These are phyloP conservation scores for Euphrasia arctica DNA, from an alignment of 305 asterid genomes.

Conservation along the genomic window DNA sequence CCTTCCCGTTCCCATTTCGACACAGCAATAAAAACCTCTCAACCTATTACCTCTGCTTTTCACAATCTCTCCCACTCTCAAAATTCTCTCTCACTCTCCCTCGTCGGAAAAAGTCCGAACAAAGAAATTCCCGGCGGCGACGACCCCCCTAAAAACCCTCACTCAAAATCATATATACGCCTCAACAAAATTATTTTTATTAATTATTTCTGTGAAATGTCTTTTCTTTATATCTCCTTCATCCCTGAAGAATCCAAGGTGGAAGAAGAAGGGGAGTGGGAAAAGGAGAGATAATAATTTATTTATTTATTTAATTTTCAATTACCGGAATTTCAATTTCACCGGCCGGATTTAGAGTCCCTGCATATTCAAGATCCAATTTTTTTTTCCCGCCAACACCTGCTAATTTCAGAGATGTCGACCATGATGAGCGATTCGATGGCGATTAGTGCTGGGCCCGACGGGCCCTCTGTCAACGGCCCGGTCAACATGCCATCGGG, in stretches of 20 bases:
- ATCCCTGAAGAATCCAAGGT: slow-evolving; percentile 49
- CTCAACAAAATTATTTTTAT: too few relatives aligned
- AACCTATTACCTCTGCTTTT: slow-evolving; percentile 7
- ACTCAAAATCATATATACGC: neutral
- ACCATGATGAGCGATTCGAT: slow-evolving; percentile 53
- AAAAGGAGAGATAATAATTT: slow-evolving; percentile 46
- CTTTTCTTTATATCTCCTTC: slow-evolving; percentile 40
- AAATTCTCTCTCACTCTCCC: neutral
- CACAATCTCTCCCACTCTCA: neutral
- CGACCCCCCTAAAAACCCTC: neutral
- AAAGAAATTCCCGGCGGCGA: slow-evolving; percentile 11
- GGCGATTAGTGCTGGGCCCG: slow-evolving; percentile 40
- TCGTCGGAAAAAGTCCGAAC: slow-evolving; percentile 12
- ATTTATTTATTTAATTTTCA: neutral
- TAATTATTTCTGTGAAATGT: slow-evolving; percentile 36
- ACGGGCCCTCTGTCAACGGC: slow-evolving; percentile 30
- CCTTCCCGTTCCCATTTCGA: slow-evolving; percentile 6
- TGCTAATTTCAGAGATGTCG: slow-evolving; percentile 44
- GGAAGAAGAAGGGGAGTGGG: slow-evolving; percentile 77
- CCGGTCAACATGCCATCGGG: slow-evolving; percentile 32
- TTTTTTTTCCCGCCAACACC: too few relatives aligned
- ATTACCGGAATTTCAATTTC: neutral
- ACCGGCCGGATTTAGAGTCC: neutral
- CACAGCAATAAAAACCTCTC: slow-evolving; percentile 24
- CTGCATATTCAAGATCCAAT: slow-evolving; percentile 6